A percentile compares a stretch with the other conserved stretches of the same genome.
Evolutionary conservation across 441 rosid genomes (phyloP).

Genomic region (Monsonia emarginata): DNA sequence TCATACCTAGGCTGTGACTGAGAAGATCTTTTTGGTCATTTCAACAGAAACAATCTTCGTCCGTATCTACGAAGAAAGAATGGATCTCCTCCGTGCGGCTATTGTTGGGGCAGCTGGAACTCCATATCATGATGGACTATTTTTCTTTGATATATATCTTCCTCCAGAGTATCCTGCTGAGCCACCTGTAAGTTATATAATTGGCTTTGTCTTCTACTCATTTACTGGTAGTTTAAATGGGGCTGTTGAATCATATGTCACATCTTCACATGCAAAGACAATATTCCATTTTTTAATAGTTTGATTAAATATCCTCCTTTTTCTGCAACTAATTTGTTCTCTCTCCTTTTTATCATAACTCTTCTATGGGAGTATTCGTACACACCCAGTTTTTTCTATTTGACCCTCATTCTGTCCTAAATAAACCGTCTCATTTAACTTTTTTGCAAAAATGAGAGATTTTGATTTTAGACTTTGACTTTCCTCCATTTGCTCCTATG

Average conservation of each 20-base stretch:
- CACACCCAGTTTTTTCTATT: too few relatives aligned
- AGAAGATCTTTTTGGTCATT: slow-evolving; percentile 6
- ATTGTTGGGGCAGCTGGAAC: slow-evolving; percentile 74
- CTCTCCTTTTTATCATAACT: too few relatives aligned
- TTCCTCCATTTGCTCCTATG: too few relatives aligned
- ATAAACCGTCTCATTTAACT: too few relatives aligned
- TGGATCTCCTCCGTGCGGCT: slow-evolving; percentile 73
- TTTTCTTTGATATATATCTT: slow-evolving; percentile 76
- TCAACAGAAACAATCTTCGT: slow-evolving; percentile 63
- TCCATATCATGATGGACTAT: slow-evolving; percentile 81
- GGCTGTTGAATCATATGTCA: background rate
- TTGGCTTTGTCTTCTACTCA: background rate
- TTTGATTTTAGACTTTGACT: too few relatives aligned
- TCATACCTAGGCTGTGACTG: background rate
- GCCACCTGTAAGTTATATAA: slow-evolving; percentile 64
- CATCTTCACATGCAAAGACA: too few relatives aligned
- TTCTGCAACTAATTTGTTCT: too few relatives aligned
- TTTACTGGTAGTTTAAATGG: background rate
- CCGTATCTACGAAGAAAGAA: slow-evolving; percentile 71
- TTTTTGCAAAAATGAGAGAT: too few relatives aligned
- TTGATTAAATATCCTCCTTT: too few relatives aligned
- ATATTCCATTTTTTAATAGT: too few relatives aligned
- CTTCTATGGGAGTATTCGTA: too few relatives aligned
- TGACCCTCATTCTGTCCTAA: too few relatives aligned
- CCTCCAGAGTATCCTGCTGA: slow-evolving; percentile 74